phyloP scores from a whole-genome alignment of 345 rosid genomes.

The Murraya paniculata region DNA sequence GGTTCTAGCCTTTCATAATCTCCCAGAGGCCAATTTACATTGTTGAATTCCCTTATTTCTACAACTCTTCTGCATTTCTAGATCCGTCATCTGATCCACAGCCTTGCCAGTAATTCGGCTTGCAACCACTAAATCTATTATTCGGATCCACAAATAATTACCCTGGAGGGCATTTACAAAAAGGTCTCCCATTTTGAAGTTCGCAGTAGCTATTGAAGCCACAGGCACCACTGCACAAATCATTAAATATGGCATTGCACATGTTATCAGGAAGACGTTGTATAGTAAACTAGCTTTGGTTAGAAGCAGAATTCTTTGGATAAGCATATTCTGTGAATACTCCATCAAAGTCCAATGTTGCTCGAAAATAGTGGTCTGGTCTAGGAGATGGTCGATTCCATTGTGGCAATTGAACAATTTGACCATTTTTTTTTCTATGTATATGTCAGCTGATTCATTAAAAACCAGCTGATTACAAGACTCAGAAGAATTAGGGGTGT shows the following conservation, averaged over 20 bases:
- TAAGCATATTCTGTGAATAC: slow-evolving; percentile 22
- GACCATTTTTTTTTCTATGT: background rate
- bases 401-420: background rate
- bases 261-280: slow-evolving; percentile 7
- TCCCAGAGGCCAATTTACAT: slow-evolving; percentile 3
- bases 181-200: slow-evolving; percentile 9
- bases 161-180: slow-evolving; percentile 23
- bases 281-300: background rate
- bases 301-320: slow-evolving; percentile 6
- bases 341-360: slow-evolving; percentile 27
- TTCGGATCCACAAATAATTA: slow-evolving; percentile 14
- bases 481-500: background rate
- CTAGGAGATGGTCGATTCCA: background rate
- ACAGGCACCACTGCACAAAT: slow-evolving; percentile 18
- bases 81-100: slow-evolving; percentile 15
- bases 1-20: slow-evolving; percentile 13
- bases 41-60: background rate
- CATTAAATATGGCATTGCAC: background rate
- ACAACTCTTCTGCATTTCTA: slow-evolving; percentile 16
- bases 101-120: slow-evolving; percentile 8
- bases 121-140: slow-evolving; percentile 12
- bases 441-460: slow-evolving; percentile 18
- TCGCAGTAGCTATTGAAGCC: slow-evolving; percentile 30
- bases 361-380: slow-evolving; percentile 18
- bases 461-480: slow-evolving; percentile 17